Evolutionary conservation across 306 rosid species (phyloP).

Genomic region (Acacia crassicarpa): DNA sequence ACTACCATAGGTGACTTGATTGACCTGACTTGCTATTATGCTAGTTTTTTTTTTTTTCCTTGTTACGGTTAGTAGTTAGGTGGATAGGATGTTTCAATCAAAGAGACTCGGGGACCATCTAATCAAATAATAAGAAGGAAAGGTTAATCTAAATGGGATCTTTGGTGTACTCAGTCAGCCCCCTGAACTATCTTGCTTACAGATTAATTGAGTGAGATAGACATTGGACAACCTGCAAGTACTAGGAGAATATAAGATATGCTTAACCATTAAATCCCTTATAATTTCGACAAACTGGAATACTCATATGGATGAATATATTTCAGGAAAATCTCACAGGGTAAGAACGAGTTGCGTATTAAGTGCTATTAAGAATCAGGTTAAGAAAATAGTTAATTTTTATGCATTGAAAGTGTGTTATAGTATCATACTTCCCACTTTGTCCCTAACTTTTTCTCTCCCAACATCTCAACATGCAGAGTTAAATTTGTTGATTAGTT

Average conservation of each 20-base stretch:
- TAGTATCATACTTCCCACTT: not conserved
- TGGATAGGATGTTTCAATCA: not conserved
- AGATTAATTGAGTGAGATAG: not conserved
- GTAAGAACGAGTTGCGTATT: not conserved
- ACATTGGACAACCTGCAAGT: not conserved
- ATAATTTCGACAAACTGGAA: not conserved
- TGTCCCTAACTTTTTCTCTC: not conserved
- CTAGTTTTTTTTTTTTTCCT: not conserved
- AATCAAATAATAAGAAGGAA: not conserved
- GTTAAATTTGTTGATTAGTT: slow-evolving; percentile 17
- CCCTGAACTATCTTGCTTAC: not conserved
- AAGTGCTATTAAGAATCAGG: not conserved
- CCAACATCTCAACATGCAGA: not conserved
- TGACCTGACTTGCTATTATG: not conserved
- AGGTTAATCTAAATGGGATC: not conserved
- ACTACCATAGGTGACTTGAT: not conserved
- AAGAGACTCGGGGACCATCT: not conserved
- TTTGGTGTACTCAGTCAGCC: not conserved
- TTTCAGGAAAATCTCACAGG: not conserved
- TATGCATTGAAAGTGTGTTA: not conserved
- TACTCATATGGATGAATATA: not conserved
- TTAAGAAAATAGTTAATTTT: not conserved
- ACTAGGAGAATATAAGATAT: not conserved
- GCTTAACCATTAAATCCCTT: not conserved
- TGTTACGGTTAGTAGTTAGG: not conserved